Evolutionary conservation across 2,329 filamentous ascomycete genomes (phyloP).

Genomic region (Ophidiomyces ophidiicola): DNA sequence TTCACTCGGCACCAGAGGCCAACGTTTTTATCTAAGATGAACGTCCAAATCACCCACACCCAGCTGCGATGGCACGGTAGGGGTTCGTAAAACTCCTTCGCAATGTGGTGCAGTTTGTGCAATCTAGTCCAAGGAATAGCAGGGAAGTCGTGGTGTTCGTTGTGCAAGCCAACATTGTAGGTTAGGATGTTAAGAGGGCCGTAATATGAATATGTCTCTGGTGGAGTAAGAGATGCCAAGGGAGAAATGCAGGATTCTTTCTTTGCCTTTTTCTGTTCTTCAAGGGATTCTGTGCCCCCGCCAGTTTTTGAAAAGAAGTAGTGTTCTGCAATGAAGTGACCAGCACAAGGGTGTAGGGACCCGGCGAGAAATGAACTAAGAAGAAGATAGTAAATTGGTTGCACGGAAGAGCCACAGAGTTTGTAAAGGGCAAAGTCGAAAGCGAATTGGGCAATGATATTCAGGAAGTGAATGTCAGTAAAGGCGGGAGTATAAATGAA

Average conservation of each 20-base stretch:
- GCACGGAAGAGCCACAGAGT: conserved; percentile 42
- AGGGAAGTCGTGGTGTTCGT: conserved; percentile 98
- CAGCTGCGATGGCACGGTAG: conserved; percentile 82
- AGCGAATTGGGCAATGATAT: conserved; percentile 60
- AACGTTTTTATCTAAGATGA: conserved; percentile 80
- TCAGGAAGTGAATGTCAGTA: conserved; percentile 71
- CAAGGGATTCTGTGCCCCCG: conserved; percentile 37
- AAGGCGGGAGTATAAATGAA: conserved; percentile 81
- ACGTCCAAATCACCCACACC: conserved; percentile 88
- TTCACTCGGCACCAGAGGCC: conserved; percentile 89
- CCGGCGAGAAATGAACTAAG: conserved; percentile 88
- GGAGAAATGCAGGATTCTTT: conserved; percentile 28
- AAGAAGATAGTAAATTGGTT: conserved; percentile 69
- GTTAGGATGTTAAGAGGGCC: conserved; percentile 81
- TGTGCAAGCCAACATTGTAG: conserved; percentile 96
- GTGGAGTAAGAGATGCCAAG: conserved; percentile 53
- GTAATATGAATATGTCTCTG: conserved; percentile 97
- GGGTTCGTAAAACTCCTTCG: conserved; percentile 81
- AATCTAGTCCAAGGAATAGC: conserved; percentile 90
- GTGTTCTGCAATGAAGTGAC: conserved; percentile 98
- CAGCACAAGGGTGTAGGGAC: conserved; percentile 83
- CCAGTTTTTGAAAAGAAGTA: conserved; percentile 51
- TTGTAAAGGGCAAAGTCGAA: conserved; percentile 64
- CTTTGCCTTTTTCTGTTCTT: conserved; percentile 34
- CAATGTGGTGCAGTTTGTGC: conserved; percentile 62